Evolutionary conservation across 1,284 basidiomycete genomes (phyloP).

Genomic region (Ustilago nuda): DNA sequence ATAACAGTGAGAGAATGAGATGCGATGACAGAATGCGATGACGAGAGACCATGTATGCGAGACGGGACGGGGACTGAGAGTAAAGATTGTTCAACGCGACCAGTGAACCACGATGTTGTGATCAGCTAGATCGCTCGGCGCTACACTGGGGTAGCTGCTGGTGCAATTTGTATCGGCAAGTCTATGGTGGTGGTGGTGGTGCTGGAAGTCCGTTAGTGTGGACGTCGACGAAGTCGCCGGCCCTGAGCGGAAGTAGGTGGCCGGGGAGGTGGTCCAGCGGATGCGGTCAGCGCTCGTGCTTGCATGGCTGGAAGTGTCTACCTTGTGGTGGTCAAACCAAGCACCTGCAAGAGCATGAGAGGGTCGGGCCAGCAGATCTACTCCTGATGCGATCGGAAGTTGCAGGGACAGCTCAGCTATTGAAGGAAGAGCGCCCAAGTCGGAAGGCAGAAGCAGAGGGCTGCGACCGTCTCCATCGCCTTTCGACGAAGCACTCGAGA

Average conservation of each 20-base stretch:
- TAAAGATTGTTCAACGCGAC: conserved; percentile 24
- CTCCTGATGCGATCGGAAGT: conserved; percentile 13
- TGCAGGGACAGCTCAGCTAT: conserved; percentile 38
- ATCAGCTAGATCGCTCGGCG: conserved; percentile 13
- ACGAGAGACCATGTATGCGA: conserved; percentile 4
- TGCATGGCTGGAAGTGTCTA: neutral
- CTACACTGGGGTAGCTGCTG: neutral
- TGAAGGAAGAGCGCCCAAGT: conserved; percentile 26
- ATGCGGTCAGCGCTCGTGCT: conserved; percentile 31
- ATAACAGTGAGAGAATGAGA: conserved; percentile 5
- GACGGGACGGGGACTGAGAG: neutral
- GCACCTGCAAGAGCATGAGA: conserved; percentile 16
- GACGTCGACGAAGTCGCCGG: conserved; percentile 15
- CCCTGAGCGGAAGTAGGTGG: conserved; percentile 4
- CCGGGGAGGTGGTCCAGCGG: conserved; percentile 32
- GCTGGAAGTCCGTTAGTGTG: conserved; percentile 1
- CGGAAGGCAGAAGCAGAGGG: conserved; percentile 29
- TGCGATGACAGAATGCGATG: conserved; percentile 15
- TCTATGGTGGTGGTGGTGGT: neutral
- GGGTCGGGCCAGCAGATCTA: conserved; percentile 6
- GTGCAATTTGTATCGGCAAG: neutral
- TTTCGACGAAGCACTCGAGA: conserved; percentile 43
- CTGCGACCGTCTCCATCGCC: conserved; percentile 31
- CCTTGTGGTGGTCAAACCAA: conserved; percentile 33
- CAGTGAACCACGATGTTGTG: conserved; percentile 39